A percentile compares a stretch with the other conserved stretches of the same genome.
Conservation (phyloP, 257 asterid species). For the Plantago elongata region DNA sequence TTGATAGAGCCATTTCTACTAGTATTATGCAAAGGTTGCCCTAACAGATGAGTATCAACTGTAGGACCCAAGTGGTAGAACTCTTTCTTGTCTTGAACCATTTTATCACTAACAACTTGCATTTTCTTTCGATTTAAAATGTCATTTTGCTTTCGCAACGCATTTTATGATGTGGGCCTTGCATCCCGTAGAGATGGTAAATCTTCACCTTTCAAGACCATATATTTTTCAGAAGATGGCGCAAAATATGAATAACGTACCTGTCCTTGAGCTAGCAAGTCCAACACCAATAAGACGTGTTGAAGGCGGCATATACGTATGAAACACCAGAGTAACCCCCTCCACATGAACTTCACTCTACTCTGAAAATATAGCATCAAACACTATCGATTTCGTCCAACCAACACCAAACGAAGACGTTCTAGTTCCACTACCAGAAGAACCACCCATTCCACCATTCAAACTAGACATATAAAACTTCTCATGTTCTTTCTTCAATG, state of each 20-base stretch:
- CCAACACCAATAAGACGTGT: conserved; percentile 51
- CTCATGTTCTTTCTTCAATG: conserved; percentile 92
- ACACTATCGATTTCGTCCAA: conserved; percentile 70
- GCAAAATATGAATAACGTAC: conserved; percentile 35
- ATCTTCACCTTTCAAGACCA: conserved; percentile 95
- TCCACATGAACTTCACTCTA: conserved; percentile 40
- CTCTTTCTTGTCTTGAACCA: conserved; percentile 38
- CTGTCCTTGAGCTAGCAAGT: conserved; percentile 31
- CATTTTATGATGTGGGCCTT: conserved; percentile 62
- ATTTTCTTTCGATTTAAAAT: conserved; percentile 56
- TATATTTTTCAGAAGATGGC: conserved; percentile 45
- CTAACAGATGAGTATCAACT: conserved; percentile 43
- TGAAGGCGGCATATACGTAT: conserved; percentile 76
- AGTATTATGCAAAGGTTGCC: conserved; percentile 33
- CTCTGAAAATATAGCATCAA: conserved; percentile 35
- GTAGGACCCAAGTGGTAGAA: conserved; percentile 36
- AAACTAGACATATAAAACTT: conserved; percentile 59
- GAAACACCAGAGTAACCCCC: conserved; percentile 38
- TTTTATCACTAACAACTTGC: conserved; percentile 42
- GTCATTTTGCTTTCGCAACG: conserved; percentile 65
- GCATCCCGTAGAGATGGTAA: conserved; percentile 94
- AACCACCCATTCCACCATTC: conserved; percentile 47
- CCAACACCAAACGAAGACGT: conserved; percentile 84
- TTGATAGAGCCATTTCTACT: conserved; percentile 35
- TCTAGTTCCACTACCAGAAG: conserved; percentile 65